These are phyloP conservation scores for Rubia balearica DNA, from an alignment of 305 asterid species.

Conservation along the genomic window DNA sequence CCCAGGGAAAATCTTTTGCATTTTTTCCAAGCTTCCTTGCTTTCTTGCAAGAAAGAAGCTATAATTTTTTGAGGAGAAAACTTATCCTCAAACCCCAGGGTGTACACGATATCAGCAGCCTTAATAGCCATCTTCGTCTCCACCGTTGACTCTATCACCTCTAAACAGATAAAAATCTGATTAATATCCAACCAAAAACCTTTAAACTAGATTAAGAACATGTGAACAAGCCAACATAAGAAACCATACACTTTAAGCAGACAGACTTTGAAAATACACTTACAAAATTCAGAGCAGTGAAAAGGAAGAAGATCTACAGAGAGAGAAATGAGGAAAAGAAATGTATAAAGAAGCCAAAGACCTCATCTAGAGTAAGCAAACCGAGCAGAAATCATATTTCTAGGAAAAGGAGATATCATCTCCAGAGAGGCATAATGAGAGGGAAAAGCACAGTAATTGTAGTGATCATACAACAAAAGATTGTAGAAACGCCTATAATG, in stretches of 20 bases:
- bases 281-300: background rate
- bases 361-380: background rate
- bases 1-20: conserved; percentile 36
- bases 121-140: conserved; percentile 58
- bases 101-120: conserved; percentile 57
- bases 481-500: no score
- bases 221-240: background rate
- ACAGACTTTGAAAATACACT: background rate
- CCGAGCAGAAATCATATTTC: background rate
- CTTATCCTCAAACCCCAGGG: conserved; percentile 60
- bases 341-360: background rate
- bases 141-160: conserved; percentile 46
- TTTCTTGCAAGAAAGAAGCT: conserved; percentile 46
- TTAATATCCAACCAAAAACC: conserved; percentile 1
- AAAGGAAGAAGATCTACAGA: background rate
- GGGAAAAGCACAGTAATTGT: background rate
- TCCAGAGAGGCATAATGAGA: background rate
- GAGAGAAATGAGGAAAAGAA: background rate
- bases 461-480: background rate
- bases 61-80: conserved; percentile 45
- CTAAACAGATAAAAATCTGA: conserved; percentile 35
- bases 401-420: no score
- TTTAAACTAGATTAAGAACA: background rate
- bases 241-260: background rate
- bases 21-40: conserved; percentile 40